Conservation (phyloP, 2,329 filamentous ascomycete species). For the Ophiostoma quercus region DNA sequence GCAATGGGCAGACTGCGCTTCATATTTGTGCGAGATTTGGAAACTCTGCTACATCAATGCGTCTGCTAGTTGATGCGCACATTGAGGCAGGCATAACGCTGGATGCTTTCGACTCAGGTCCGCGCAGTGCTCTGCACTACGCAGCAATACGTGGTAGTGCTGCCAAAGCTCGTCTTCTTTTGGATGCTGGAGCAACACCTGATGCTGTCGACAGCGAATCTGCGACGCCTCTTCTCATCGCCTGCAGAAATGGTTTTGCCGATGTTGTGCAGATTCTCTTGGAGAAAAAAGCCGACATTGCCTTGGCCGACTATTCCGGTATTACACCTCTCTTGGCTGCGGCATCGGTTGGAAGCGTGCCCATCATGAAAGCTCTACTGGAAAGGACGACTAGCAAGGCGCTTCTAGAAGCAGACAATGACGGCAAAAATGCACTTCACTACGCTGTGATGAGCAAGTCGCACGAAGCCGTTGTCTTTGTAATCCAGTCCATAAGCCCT, state of each 20-base stretch:
- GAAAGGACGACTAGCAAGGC: not conserved
- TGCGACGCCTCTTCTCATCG: not conserved
- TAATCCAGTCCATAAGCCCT: not conserved
- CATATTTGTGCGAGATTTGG: not conserved
- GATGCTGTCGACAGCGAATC: not conserved
- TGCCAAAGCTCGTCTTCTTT: not conserved
- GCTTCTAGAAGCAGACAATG: not conserved
- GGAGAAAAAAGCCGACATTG: not conserved
- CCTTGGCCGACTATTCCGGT: not conserved
- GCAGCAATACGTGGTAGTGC: constrained; percentile 2
- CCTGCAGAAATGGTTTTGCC: not conserved
- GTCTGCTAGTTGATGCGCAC: not conserved
- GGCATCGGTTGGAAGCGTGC: not conserved
- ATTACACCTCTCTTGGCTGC: constrained; percentile 3
- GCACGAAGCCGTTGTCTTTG: constrained; percentile 1
- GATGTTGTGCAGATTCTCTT: not conserved
- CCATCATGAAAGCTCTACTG: not conserved
- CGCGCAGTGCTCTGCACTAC: not conserved
- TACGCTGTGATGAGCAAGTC: constrained; percentile 5
- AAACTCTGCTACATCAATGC: not conserved
- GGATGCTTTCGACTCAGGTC: not conserved
- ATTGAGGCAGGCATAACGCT: not conserved
- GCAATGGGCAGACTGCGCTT: not conserved
- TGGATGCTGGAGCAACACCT: not conserved
- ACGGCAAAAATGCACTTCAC: not conserved